phyloP scores from a whole-genome alignment of 2,329 filamentous ascomycete species.

The Arachnopeziza araneosa region DNA sequence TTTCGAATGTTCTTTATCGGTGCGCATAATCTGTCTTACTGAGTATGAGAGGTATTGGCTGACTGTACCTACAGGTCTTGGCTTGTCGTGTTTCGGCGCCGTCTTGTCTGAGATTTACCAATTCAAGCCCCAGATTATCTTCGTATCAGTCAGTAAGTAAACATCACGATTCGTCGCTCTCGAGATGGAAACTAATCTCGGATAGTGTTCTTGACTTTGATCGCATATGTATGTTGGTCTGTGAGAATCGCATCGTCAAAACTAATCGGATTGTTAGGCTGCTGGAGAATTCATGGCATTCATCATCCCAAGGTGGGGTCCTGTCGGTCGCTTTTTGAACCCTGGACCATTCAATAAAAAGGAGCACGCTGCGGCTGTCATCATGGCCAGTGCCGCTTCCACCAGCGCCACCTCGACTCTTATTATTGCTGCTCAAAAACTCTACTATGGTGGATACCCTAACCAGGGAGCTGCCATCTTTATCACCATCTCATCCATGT shows the following conservation, averaged over 20 bases:
- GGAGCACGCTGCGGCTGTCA: slow-evolving; percentile 60
- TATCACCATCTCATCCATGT: slow-evolving; percentile 52
- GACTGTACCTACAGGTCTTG: slow-evolving; percentile 22
- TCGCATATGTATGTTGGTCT: slow-evolving; percentile 31
- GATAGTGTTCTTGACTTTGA: slow-evolving; percentile 37
- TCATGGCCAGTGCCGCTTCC: slow-evolving; percentile 53
- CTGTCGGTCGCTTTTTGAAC: slow-evolving; percentile 42
- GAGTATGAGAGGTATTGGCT: neutral
- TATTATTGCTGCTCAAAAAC: slow-evolving; percentile 61
- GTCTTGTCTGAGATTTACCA: slow-evolving; percentile 39
- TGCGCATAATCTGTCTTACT: slow-evolving; percentile 2
- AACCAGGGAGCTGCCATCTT: slow-evolving; percentile 59
- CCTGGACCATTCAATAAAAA: slow-evolving; percentile 65
- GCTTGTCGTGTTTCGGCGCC: slow-evolving; percentile 31
- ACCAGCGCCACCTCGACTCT: slow-evolving; percentile 63
- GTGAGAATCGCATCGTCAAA: neutral
- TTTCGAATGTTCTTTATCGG: slow-evolving; percentile 35
- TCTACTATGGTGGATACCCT: slow-evolving; percentile 51
- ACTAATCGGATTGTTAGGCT: neutral
- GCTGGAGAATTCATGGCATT: slow-evolving; percentile 35
- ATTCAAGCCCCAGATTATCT: slow-evolving; percentile 41
- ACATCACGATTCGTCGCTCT: neutral
- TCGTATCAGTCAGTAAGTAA: slow-evolving; percentile 29
- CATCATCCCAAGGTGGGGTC: slow-evolving; percentile 32
- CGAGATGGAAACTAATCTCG: neutral